These are phyloP conservation scores for Pseudomonodictys pantanalensis DNA, from an alignment of 495 filamentous ascomycete species.

Conservation along the genomic window DNA sequence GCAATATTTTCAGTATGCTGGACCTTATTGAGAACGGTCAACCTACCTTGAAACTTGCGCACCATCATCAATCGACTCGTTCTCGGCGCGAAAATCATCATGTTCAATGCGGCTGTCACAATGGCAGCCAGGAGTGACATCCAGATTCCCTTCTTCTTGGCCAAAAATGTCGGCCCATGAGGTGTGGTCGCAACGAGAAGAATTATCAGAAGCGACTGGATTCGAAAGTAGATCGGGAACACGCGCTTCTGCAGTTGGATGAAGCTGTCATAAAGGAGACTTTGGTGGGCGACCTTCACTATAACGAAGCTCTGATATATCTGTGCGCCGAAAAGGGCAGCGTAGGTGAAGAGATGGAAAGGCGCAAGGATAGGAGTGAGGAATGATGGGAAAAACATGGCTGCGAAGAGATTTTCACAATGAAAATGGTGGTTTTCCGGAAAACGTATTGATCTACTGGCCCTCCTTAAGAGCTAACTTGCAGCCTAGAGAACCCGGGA, in stretches of 20 bases:
- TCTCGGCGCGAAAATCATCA: slow-evolving; percentile 41
- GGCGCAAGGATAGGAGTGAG: slow-evolving; percentile 33
- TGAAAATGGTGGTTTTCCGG: too few relatives aligned
- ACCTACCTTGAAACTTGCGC: slow-evolving; percentile 44
- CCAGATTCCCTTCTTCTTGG: slow-evolving; percentile 36
- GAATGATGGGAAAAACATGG: too few relatives aligned
- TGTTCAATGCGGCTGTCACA: slow-evolving; percentile 48
- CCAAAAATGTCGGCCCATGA: slow-evolving; percentile 42
- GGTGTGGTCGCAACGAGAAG: slow-evolving; percentile 46
- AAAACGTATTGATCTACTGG: too few relatives aligned
- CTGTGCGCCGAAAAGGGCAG: slow-evolving; percentile 51
- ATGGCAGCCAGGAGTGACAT: slow-evolving; percentile 45
- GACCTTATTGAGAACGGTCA: neutral
- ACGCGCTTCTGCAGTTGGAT: slow-evolving; percentile 50
- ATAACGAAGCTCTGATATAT: slow-evolving; percentile 56
- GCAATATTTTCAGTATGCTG: neutral
- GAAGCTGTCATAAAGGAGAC: neutral
- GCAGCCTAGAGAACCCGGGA: too few relatives aligned
- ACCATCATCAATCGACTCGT: slow-evolving; percentile 49
- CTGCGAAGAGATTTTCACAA: too few relatives aligned
- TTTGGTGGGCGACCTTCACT: slow-evolving; percentile 31
- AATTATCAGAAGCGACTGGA: neutral
- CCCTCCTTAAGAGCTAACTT: too few relatives aligned
- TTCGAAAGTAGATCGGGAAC: slow-evolving; percentile 55
- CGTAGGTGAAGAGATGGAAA: slow-evolving; percentile 53